Evolutionary conservation across 2,329 filamentous ascomycete genomes (phyloP).

Genomic region (Coniochaeta ligniaria): DNA sequence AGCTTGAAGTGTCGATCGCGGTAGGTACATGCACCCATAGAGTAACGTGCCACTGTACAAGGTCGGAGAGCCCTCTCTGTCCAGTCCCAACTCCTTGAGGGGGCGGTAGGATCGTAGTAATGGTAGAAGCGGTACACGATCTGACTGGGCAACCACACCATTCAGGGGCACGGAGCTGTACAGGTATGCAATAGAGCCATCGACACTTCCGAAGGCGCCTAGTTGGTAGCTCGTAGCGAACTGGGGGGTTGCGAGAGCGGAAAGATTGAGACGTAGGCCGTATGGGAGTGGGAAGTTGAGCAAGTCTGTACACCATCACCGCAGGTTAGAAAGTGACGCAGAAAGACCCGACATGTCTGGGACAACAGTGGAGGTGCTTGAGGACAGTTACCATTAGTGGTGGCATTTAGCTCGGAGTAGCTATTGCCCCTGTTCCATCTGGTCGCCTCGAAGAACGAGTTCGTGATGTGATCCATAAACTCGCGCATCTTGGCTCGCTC

Average conservation of each 20-base stretch:
- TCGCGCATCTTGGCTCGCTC: conserved; percentile 14
- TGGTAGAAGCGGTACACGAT: conserved; percentile 66
- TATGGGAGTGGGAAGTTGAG: conserved; percentile 83
- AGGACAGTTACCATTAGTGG: conserved; percentile 11
- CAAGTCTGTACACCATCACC: conserved; percentile 49
- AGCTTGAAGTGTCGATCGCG: conserved; percentile 79
- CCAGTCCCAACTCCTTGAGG: conserved; percentile 51
- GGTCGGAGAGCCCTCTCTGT: not conserved
- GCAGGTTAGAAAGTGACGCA: not conserved
- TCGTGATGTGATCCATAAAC: conserved; percentile 21
- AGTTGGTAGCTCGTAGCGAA: conserved; percentile 93
- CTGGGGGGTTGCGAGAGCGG: conserved; percentile 84
- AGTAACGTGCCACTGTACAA: conserved; percentile 34
- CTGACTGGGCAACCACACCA: conserved; percentile 60
- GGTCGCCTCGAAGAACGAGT: conserved; percentile 19
- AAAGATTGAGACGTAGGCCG: conserved; percentile 78
- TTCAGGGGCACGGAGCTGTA: conserved; percentile 80
- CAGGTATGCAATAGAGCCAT: conserved; percentile 94
- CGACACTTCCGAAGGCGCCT: conserved; percentile 81
- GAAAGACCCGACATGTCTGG: not conserved
- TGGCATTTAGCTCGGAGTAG: conserved; percentile 19
- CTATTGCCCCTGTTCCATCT: conserved; percentile 21
- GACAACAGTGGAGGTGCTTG: not conserved
- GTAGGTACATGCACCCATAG: conserved; percentile 75
- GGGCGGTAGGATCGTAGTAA: conserved; percentile 80